Evolutionary conservation across 1,139 yeast genomes (phyloP), one percentile per base, ranked within the genome.

Genomic region (Citeromyces hawaiiensis): DNA sequence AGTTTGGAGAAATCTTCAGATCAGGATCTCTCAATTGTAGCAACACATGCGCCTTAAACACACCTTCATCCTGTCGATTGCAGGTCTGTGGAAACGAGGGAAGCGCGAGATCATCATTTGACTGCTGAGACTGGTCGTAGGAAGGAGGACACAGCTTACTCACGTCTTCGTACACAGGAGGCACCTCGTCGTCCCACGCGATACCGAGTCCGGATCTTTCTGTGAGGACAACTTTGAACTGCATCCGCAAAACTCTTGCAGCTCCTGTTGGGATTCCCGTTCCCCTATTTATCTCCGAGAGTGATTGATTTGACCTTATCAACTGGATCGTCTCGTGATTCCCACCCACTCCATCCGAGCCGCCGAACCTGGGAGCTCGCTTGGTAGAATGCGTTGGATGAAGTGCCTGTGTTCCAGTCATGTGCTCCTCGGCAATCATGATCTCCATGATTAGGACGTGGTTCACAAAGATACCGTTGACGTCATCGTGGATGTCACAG

Each of bases 141-240:
- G 77, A 76, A 2, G 98, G 98, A 1, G 98, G 97, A 36, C 93
- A 76, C 37, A 83, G 64, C 0, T 93, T 75, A 27, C 77, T 66
- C 15, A 88, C 88, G 50, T 86, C 91, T 40, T 76, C 86, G 53
- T 93, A 91, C 17, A 86, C 83, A 1, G 99, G 99, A 1, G 99
- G 99, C 15, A 91, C 97, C 57, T 91, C 98, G 54, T 88, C 97
- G 59, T 91, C 97, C 98, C 98, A 91, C 0, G 97, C 83, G 30
- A 91, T 85, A 4, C 99, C 98, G 38, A 91, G 66, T 0, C 99
- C 99, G 1, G 95, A 81, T 42, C 97, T 67, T 55, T 88, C 97
- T 1, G 95, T 83, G 21, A 91, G 59, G 9, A 68, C 67, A 14
- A 91, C 53, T 48, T 82, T 81, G 59, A 91, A 91, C 57, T 88